Evolutionary conservation across 148 eudicot genomes (phyloP), one percentile per base, ranked within the genome.

Genomic region (Persicaria maculosa): DNA sequence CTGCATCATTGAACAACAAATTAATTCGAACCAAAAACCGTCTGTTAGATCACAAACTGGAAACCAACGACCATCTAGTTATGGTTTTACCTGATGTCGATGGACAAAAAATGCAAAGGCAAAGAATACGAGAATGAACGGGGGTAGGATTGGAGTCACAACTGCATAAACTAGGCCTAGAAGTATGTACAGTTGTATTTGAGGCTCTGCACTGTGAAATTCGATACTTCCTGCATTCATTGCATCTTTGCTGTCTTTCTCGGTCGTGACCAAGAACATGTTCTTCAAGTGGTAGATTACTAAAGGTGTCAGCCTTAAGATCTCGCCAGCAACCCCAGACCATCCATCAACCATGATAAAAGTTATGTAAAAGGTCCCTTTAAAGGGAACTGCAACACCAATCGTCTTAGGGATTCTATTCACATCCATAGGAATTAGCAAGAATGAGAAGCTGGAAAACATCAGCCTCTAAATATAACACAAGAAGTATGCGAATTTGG

Each of bases 301-400:
- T 65, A 91, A 81, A 19, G 91, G 91, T 80, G 89, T 88, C 77
- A 91, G 72, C 76, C 91, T 84, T 82, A 91, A 68, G 50, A 91
- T 82, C 84, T 91, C 93, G 40, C 91, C 96, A 55, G 96, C 96
- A 76, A 86, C 68, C 69, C 93, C 93, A 81, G 91, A 87, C 96
- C 96, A 90, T 76, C 93, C 96, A 81, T 91, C 96, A 76, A 91
- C 86, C 96, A 91, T 88, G 55, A 88, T 84, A 73, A 78, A 91
- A 4, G 93, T 88, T 72, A 91, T 91, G 73, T 88, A 91, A 80
- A 91, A 91, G 22, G 96, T 91, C 75, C 93, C 96, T 82, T 88
- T 91, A 88, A 88, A 87, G 20, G 96, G 96, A 78, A 91, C 83
- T 15, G 88, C 85, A 1, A 88, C 85, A 61, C 96, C 96, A 61